Evolutionary conservation across 305 asterid genomes (phyloP).

Genomic region (Rubia peregrina): DNA sequence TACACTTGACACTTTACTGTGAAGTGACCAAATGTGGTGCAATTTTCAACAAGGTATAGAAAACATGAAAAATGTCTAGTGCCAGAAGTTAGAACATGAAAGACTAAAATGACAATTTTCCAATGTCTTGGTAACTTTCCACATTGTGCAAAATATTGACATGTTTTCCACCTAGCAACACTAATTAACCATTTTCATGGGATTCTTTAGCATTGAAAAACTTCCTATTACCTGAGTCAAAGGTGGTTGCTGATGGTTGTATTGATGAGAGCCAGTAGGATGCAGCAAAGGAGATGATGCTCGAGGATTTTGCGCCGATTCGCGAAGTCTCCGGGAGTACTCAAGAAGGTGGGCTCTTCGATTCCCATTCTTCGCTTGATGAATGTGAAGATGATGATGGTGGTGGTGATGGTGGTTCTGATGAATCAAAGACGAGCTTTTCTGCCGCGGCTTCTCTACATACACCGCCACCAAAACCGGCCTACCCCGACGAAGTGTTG

Average conservation of each 20-base stretch:
- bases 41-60: too few relatives aligned
- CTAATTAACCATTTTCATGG: neutral
- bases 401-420: slow-evolving; percentile 15
- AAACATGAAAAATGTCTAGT: neutral
- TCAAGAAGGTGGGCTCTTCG: slow-evolving; percentile 51
- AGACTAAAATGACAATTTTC: neutral
- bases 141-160: neutral
- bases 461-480: slow-evolving; percentile 15
- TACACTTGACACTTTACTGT: too few relatives aligned
- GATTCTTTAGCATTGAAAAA: neutral
- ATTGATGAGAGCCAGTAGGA: neutral
- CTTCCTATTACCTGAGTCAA: slow-evolving; percentile 11
- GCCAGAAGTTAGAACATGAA: neutral
- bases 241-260: slow-evolving; percentile 1
- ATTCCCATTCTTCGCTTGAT: slow-evolving; percentile 19
- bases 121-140: neutral
- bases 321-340: slow-evolving; percentile 35
- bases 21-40: too few relatives aligned
- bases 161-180: neutral
- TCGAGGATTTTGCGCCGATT: slow-evolving; percentile 11
- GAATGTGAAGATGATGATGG: slow-evolving; percentile 21
- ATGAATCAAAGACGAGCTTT: neutral
- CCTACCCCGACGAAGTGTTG: neutral
- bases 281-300: slow-evolving; percentile 9
- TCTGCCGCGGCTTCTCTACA: slow-evolving; percentile 10